Percentiles rank a stretch among this genome's conserved stretches.
phyloP scores from a whole-genome alignment of 306 rosid genomes.

The Cyamopsis tetragonoloba region DNA sequence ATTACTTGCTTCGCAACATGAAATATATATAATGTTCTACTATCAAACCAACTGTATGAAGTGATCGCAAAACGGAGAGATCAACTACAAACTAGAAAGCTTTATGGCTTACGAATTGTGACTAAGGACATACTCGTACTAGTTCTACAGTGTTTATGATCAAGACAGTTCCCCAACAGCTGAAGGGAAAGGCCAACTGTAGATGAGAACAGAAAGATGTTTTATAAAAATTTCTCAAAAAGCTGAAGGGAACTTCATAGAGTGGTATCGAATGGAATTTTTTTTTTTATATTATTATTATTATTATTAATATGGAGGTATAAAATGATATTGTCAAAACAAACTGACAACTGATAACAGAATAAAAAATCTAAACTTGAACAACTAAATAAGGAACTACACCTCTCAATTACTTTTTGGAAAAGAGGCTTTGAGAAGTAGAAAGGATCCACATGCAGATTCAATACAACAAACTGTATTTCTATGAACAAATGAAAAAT shows the following conservation, averaged over 20 bases:
- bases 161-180: neutral
- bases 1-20: constrained; percentile 14
- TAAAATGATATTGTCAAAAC: neutral
- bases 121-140: neutral
- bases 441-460: too few species aligned
- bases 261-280: neutral
- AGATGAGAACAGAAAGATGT: constrained; percentile 3
- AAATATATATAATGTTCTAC: neutral
- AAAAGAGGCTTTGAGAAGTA: too few species aligned
- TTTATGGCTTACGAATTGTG: neutral
- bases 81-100: neutral
- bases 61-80: neutral
- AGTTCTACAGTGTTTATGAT: neutral
- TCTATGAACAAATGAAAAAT: constrained; percentile 1
- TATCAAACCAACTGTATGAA: neutral
- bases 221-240: neutral
- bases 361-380: neutral
- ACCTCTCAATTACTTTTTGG: too few species aligned
- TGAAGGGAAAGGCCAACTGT: neutral
- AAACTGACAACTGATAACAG: neutral
- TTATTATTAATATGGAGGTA: too few species aligned
- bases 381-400: too few species aligned
- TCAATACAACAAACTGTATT: constrained; percentile 10
- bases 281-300: too few species aligned
- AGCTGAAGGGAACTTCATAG: neutral